Evolutionary conservation across 768 basidiomycete genomes (phyloP), one percentile per base, ranked within the genome.

Genomic region (Serendipita sp.): DNA sequence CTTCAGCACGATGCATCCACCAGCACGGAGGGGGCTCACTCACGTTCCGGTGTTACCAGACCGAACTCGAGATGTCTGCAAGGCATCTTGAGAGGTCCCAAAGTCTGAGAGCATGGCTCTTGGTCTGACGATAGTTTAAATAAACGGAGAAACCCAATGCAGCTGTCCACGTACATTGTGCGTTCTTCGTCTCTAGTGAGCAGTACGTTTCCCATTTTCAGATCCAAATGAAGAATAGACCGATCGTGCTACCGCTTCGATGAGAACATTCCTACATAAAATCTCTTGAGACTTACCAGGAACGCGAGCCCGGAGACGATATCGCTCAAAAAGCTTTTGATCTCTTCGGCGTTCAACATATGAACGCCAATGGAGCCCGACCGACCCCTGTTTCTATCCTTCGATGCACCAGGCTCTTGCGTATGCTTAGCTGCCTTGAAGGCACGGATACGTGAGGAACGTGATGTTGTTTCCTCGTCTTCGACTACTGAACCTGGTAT

Each of bases 21-120:
- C 29, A 5, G 46, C 31, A 15, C 31, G 18, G 33, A 29, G 11
- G 34, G 3, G 40, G 64, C 40, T n/a, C 2, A 80, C 88, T 71
- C 69, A 89, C 82, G 94, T 97, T 70, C 94, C 94, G 8, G 94
- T 96, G 69, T 93, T 91, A n/a, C 94, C 94, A 2, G 89, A 88
- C 27, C 94, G 81, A 15, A 78, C 74, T 11, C 82, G 75, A 16
- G 82, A 78, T 3, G 83, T 80, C 58, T 84, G 80, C 16, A 94
- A 76, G 87, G 91, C 91, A 69, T 95, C 92, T 58, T 90, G 84
- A 29, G 90, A 92, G 0, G 93, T 95, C 16, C 94, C 94, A 73
- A 97, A 97, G 69, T 97, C 94, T 1, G 91, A 91, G 16, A 97
- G 77, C 89, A 97, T 91, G 0, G 91, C 93, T 69, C 90, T 82